A percentile compares a stretch with the other conserved stretches of the same genome.
Conservation (phyloP, 192 early-diverging fungal species). For the Mortierella alpina region DNA sequence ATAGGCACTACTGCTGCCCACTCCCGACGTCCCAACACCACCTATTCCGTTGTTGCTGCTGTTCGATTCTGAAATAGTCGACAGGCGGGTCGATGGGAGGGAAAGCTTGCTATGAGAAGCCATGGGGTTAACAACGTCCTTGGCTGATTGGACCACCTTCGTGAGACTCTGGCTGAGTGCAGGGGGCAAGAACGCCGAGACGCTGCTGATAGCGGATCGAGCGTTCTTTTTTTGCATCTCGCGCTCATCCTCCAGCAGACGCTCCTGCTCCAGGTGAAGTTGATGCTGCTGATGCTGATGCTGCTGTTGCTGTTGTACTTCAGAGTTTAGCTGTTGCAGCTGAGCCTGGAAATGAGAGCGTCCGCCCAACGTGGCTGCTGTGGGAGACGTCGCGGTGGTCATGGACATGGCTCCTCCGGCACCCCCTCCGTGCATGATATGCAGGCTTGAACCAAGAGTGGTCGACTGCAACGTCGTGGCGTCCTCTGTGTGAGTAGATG, state of each 20-base stretch:
- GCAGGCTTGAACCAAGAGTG: conserved; percentile 9
- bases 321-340: neutral
- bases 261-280: conserved; percentile 18
- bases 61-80: conserved; percentile 4
- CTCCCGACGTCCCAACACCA: neutral
- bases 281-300: conserved; percentile 17
- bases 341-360: conserved; percentile 16
- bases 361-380: conserved; percentile 20
- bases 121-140: conserved; percentile 25
- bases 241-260: conserved; percentile 21
- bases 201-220: conserved; percentile 23
- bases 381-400: conserved; percentile 14
- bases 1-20: conserved; percentile 14
- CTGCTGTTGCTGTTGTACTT: conserved; percentile 5
- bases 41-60: neutral
- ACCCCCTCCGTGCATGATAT: conserved; percentile 12
- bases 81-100: conserved; percentile 4
- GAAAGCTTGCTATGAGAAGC: conserved; percentile 17
- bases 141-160: conserved; percentile 44
- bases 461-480: neutral
- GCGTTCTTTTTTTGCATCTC: conserved; percentile 46
- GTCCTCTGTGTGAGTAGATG: conserved; percentile 10
- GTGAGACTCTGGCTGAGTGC: conserved; percentile 26
- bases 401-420: conserved; percentile 14
- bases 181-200: conserved; percentile 31